Base-by-base conservation (phyloP, 495 filamentous ascomycete genomes). In the Penicillium parvum region DNA sequence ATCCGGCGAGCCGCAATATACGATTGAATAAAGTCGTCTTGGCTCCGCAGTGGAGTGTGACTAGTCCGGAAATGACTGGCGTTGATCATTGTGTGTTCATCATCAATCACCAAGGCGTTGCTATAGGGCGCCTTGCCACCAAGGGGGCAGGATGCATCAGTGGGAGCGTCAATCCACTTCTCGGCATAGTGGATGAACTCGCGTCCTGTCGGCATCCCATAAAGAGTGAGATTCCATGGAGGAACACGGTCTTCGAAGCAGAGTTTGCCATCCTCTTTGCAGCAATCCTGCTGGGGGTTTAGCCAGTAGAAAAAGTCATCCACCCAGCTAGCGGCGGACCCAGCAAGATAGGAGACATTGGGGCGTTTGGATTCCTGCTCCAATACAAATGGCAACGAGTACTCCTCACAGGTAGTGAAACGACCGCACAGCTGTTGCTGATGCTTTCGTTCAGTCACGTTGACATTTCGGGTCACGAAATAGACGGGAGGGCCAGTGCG, bases 251-350 rank as follows among this genome's bases (percentile, higher is more conserved):
- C 72, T 21, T 74, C 74, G 53, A 98, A 95, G 66, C 92, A 98
- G 5, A 81, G 64, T 53, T 81, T 76, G 30, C 69, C 71, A 45
- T 84, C 66, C 39, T 77, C 74, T 37, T 75, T 66, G 54, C 94
- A 97, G 67, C 94, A 97, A 32, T 76, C 71, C 34, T 87, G 82
- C 40, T 90, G 83, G 0, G 94, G 94, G 51, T 96, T 92, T 10
- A 97, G 72, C 94, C 94, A 98, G 47, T 85, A 79, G 65, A 97
- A 86, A 64, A 86, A 96, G 56, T 98, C 92, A 60, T 98, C 92
- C 20, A 98, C 73, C 92, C 92, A 98, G 59, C 86, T 95, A 14
- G 92, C 92, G 4, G 90, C 82, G 1, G 90, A 81, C n/a, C 88
- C 83, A n/a, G 86, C 72, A 46, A 98, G 85, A 63, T 94, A 96